These are phyloP conservation scores for Aspergillus indologenus DNA, from an alignment of 495 filamentous ascomycete genomes.

Conservation along the genomic window DNA sequence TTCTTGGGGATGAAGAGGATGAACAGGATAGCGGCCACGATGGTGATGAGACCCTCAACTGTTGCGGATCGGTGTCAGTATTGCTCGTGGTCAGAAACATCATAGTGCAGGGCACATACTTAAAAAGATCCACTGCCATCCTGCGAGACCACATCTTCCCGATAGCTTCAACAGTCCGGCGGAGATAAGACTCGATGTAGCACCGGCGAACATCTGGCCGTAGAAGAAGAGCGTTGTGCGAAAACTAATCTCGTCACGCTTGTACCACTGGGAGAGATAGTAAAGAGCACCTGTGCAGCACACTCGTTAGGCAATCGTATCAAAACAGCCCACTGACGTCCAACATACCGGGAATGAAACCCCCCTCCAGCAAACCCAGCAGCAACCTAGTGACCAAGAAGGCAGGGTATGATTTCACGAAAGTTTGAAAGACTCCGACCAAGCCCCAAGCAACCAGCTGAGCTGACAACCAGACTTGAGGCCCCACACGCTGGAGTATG, in stretches of 20 bases:
- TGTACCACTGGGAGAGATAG: constrained; percentile 60
- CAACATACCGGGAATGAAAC: constrained; percentile 53
- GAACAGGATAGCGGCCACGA: constrained; percentile 50
- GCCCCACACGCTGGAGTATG: constrained; percentile 53
- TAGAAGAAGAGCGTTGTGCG: constrained; percentile 56
- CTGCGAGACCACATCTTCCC: constrained; percentile 46
- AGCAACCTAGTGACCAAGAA: constrained; percentile 52
- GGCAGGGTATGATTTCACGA: constrained; percentile 48
- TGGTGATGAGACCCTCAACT: constrained; percentile 53
- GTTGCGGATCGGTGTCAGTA: neutral
- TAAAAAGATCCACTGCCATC: constrained; percentile 65
- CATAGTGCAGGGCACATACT: constrained; percentile 23
- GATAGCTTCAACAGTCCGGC: constrained; percentile 50
- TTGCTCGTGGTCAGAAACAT: neutral
- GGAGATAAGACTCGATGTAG: constrained; percentile 51
- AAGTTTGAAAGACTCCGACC: constrained; percentile 58
- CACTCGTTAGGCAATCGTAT: no score
- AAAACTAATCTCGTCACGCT: constrained; percentile 51
- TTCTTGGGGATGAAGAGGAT: constrained; percentile 46
- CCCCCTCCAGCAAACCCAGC: constrained; percentile 56
- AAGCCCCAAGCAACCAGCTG: constrained; percentile 60
- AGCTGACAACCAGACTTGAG: constrained; percentile 49
- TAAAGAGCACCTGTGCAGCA: constrained; percentile 48
- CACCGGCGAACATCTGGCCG: constrained; percentile 51
- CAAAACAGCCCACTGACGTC: neutral